These are phyloP conservation scores for Bryum argenteum DNA, from an alignment of 225 moss, liverwort and hornwort species.

Conservation along the genomic window DNA sequence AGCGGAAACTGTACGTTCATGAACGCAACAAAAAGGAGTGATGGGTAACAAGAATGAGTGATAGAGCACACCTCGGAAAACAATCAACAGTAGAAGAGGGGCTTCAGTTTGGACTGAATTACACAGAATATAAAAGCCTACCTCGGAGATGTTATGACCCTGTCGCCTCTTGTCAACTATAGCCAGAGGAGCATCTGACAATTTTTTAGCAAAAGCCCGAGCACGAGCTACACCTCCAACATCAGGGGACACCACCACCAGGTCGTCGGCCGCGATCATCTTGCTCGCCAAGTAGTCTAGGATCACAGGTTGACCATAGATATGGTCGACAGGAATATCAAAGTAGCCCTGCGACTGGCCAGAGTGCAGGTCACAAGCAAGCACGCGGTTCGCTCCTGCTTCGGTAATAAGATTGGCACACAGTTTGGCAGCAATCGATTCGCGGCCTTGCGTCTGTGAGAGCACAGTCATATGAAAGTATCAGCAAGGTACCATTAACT, in stretches of 20 bases:
- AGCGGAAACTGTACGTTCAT: background rate
- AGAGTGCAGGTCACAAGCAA: constrained; percentile 92
- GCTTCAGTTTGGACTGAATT: background rate
- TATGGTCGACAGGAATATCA: constrained; percentile 97
- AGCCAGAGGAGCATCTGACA: constrained; percentile 95
- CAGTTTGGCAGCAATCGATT: constrained; percentile 95
- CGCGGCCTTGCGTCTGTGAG: constrained; percentile 83
- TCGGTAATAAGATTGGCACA: constrained; percentile 93
- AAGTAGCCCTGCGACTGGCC: constrained; percentile 98
- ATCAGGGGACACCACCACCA: constrained; percentile 96
- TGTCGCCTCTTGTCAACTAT: constrained; percentile 99
- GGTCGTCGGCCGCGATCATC: constrained; percentile 91
- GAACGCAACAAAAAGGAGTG: background rate
- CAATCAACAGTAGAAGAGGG: background rate
- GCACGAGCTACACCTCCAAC: constrained; percentile 96
- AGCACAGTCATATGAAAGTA: background rate
- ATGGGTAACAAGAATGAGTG: background rate
- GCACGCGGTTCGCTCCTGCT: constrained; percentile 92
- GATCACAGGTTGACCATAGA: constrained; percentile 98
- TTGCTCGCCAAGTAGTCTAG: constrained; percentile 98
- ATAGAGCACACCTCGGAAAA: background rate
- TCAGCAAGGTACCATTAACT: constrained; percentile 1
- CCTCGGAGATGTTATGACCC: constrained; percentile 90
- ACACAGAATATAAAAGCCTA: constrained; percentile 19
- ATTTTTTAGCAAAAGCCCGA: constrained; percentile 93